phyloP scores from a whole-genome alignment of 306 rosid species.

The Acmispon strigosus region DNA sequence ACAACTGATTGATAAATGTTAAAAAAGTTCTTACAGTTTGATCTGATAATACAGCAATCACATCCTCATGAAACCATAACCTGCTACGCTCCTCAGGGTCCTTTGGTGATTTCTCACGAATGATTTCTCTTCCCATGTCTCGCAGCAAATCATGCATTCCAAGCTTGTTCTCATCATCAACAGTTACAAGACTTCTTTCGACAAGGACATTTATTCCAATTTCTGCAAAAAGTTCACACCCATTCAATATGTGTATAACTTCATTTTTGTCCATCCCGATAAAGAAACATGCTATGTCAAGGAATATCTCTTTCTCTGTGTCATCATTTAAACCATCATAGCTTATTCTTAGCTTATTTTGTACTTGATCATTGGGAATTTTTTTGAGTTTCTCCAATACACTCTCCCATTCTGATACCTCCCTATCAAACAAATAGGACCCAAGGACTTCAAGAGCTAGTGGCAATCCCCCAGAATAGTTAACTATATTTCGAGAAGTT shows the following conservation, averaged over 20 bases:
- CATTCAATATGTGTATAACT: background rate
- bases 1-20: background rate
- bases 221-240: background rate
- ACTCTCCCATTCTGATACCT: background rate
- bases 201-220: background rate
- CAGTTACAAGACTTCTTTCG: background rate
- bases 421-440: background rate
- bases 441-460: constrained; percentile 15
- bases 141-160: constrained; percentile 3
- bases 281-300: constrained; percentile 4
- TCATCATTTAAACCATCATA: background rate
- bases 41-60: background rate
- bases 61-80: background rate
- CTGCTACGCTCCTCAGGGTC: background rate
- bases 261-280: background rate
- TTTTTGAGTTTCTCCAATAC: background rate
- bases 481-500: background rate
- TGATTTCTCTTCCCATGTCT: constrained; percentile 18
- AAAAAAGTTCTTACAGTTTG: too few species aligned
- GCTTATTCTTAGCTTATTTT: background rate
- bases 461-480: constrained; percentile 6
- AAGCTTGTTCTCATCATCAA: background rate
- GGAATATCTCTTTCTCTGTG: background rate
- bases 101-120: background rate
- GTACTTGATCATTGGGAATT: background rate